Percentiles rank a stretch among this genome's conserved stretches.
Evolutionary conservation across 202 grass and related monocot genomes (phyloP).

Genomic region (Panicum virgatum): DNA sequence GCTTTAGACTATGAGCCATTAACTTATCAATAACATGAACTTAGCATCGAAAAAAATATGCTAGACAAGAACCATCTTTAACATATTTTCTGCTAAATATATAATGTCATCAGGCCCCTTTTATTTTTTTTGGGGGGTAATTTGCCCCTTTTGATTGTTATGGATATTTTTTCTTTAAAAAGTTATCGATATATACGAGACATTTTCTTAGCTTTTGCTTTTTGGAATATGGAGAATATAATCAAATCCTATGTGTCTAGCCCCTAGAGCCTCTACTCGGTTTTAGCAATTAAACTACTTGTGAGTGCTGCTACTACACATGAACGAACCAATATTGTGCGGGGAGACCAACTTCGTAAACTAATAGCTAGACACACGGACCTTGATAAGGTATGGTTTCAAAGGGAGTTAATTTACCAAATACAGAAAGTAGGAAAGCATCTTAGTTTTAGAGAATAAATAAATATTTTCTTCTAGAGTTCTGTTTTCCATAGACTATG

Average conservation of each 20-base stretch:
- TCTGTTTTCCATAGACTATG: not conserved
- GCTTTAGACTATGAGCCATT: slow-evolving; percentile 36
- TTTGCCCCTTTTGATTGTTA: not conserved
- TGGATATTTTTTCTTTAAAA: not conserved
- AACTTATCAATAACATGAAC: not conserved
- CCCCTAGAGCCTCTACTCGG: slow-evolving; percentile 21
- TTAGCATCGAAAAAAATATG: slow-evolving; percentile 13
- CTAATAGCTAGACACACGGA: not conserved
- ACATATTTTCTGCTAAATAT: slow-evolving; percentile 13
- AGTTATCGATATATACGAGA: not conserved
- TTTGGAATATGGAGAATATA: slow-evolving; percentile 39
- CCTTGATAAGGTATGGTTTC: slow-evolving; percentile 15
- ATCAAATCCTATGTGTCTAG: slow-evolving; percentile 18
- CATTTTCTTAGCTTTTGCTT: slow-evolving; percentile 30
- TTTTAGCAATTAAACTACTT: slow-evolving; percentile 9
- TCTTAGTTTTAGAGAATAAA: not conserved
- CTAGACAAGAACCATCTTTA: slow-evolving; percentile 30
- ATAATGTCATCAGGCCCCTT: not conserved
- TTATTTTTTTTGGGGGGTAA: not conserved
- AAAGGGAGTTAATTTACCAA: not conserved
- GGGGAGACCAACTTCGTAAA: not conserved
- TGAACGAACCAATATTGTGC: not conserved
- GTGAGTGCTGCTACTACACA: not conserved
- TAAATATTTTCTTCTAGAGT: not conserved
- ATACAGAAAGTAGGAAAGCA: not conserved